Evolutionary conservation across 345 rosid genomes (phyloP).

Genomic region (Eucalyptus cloeziana): DNA sequence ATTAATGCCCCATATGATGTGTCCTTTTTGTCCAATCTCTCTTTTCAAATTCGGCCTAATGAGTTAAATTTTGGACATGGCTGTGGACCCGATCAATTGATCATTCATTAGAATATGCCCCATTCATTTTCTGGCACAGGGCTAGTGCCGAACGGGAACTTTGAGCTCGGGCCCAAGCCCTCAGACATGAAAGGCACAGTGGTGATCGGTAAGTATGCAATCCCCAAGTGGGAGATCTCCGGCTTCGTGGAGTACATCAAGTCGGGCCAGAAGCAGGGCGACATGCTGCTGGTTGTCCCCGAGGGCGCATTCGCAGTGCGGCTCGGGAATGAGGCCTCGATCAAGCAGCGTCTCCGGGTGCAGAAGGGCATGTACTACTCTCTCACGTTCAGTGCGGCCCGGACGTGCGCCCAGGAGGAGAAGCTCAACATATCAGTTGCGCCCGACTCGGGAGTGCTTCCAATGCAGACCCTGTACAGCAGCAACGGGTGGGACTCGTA

Average conservation of each 20-base stretch:
- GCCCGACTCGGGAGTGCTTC: background rate
- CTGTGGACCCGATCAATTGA: background rate
- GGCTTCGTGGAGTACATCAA: slow-evolving; percentile 24
- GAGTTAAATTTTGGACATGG: background rate
- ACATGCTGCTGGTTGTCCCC: slow-evolving; percentile 12
- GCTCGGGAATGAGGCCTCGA: background rate
- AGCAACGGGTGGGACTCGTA: background rate
- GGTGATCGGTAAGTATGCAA: slow-evolving; percentile 4
- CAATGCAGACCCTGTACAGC: background rate
- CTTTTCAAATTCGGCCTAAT: background rate
- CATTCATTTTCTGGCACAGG: background rate
- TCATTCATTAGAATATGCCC: background rate
- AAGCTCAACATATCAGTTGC: background rate
- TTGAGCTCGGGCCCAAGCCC: slow-evolving; percentile 16
- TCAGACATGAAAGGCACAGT: slow-evolving; percentile 18
- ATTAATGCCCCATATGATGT: background rate
- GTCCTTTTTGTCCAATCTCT: background rate
- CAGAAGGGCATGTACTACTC: background rate
- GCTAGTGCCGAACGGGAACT: slow-evolving; percentile 20
- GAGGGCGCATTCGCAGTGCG: background rate
- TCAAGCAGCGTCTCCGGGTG: background rate
- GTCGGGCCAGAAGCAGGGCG: slow-evolving; percentile 22
- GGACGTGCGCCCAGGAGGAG: background rate
- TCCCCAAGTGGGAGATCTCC: slow-evolving; percentile 24
- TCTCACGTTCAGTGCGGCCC: background rate